Evolutionary conservation across 352 stramenopile species (phyloP).

Genomic region (Aphanomyces astaci): DNA sequence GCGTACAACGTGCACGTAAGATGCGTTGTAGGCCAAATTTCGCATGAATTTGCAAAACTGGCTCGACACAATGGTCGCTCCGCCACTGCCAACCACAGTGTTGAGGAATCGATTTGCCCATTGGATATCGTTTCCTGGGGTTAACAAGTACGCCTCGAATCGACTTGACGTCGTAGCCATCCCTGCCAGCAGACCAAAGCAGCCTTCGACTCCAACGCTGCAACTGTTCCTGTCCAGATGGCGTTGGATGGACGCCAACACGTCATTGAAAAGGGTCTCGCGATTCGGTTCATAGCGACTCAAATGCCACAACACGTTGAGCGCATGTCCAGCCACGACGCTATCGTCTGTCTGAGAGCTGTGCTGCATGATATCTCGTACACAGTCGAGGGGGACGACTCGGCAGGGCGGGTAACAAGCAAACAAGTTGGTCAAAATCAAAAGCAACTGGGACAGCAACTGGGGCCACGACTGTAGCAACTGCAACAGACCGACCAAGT

Average conservation of each 20-base stretch:
- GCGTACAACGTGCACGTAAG: background rate
- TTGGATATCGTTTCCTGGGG: background rate
- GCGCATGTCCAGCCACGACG: background rate
- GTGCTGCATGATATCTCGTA: background rate
- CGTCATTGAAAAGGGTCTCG: background rate
- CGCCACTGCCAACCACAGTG: background rate
- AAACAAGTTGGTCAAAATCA: background rate
- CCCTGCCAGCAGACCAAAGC: background rate
- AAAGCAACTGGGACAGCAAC: background rate
- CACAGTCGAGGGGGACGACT: background rate
- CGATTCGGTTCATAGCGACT: background rate
- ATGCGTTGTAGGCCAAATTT: background rate
- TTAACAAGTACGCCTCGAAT: background rate
- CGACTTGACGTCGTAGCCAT: background rate
- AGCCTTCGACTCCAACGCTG: background rate
- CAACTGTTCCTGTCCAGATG: background rate
- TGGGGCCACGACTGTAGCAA: too few relatives aligned
- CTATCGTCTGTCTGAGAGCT: background rate
- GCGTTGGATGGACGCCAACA: background rate
- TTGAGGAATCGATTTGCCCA: background rate
- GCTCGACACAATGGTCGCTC: background rate
- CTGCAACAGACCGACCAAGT: too few relatives aligned
- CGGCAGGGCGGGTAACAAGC: background rate
- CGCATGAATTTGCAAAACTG: constrained; percentile 4
- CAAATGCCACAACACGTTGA: background rate